Conservation (phyloP, 2,329 filamentous ascomycete species). For the Colletotrichum siamense region DNA sequence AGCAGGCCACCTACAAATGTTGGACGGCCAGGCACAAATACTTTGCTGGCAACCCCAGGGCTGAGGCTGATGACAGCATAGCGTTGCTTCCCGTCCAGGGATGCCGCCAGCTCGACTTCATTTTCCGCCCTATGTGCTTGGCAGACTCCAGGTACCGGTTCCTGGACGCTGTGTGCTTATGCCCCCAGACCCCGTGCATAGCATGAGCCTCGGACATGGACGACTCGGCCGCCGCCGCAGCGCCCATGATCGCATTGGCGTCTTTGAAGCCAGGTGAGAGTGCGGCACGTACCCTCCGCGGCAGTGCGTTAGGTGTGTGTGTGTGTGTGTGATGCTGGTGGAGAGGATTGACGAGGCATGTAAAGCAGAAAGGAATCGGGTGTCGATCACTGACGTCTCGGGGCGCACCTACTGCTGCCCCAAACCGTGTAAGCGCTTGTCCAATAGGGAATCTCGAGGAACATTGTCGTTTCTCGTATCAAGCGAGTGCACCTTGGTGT, state of each 20-base stretch:
- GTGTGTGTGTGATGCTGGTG: not conserved
- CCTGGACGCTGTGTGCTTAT: not conserved
- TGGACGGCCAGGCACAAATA: not conserved
- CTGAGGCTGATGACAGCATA: constrained; percentile 17
- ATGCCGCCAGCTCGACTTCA: constrained; percentile 3
- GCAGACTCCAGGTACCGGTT: constrained; percentile 8
- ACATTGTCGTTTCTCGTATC: not conserved
- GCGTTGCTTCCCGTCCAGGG: constrained; percentile 16
- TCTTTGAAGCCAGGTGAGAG: not conserved
- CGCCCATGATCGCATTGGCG: not conserved
- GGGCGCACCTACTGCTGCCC: not conserved
- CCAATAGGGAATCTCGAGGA: not conserved
- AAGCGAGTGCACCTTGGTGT: not conserved
- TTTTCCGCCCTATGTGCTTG: constrained; percentile 10
- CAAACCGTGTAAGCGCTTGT: not conserved
- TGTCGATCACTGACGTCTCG: not conserved
- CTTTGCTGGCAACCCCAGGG: constrained; percentile 5
- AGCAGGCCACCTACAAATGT: not conserved
- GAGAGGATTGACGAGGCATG: not conserved
- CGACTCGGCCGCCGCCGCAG: not conserved
- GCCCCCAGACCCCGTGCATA: not conserved
- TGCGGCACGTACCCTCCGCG: not conserved
- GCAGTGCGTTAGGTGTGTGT: not conserved
- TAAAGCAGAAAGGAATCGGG: not conserved
- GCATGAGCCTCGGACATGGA: not conserved